Base-by-base conservation (phyloP, 148 eudicot genomes). In the Arbutus unedo region DNA sequence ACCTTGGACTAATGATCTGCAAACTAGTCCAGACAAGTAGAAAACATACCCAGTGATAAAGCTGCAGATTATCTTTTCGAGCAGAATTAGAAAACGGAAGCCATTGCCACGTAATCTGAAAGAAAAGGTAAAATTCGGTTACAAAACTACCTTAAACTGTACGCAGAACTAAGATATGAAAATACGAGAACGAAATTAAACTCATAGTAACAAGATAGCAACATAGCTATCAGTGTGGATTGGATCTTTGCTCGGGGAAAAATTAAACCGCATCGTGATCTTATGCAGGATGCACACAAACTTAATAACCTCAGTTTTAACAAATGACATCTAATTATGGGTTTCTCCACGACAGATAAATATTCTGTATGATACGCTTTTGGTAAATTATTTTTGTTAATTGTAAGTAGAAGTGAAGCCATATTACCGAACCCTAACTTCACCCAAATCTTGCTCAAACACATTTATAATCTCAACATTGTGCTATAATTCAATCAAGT, bases 51-150 rank as follows among this genome's bases (percentile, higher is more conserved):
- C 79, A 77, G 48, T 77, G 79, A 38, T 38, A 77, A 38, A 77
- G 79, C 21, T 77, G 79, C 64, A 77, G 43, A 77, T 41, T 77
- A 77, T 77, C 79, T 38, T 77, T 77, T 53, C 79, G 64, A 77
- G 79, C 79, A 15, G 99, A 94, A 84, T 88, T 96, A 45, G 95
- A 85, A 85, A 96, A 96, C 31, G 97, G 87, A 78, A 96, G 93
- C 99, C 99, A 96, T 81, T 94, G 94, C 99, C 99, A 96, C 15
- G 99, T 90, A 68, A 94, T 90, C 98, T 96, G 89, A 77, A 82
- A 51, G 64, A 57, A n/a, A 31, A 38, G 19, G 62, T 41, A 51
- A 81, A 38, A 8, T 51, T 19, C 38, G 15, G 7, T 67, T 0
- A 31, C 15, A 49, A 72, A 78, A 83, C n/a, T 21, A 83, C 8